Conservation (phyloP, 768 basidiomycete species). For the Rubroboletus satanas region DNA sequence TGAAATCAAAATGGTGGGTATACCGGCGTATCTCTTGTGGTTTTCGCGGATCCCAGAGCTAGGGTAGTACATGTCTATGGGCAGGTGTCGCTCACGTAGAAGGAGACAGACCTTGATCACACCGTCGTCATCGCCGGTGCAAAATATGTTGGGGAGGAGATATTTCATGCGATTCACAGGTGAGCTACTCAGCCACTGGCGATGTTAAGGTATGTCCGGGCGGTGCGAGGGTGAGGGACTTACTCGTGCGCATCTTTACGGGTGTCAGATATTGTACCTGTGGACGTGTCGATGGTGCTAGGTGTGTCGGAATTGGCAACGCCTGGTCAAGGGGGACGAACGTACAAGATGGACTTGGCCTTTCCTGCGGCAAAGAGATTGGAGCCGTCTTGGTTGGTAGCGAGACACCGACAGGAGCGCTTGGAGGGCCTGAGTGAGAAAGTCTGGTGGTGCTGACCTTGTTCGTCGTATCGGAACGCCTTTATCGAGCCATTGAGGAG, state of each 20-base stretch:
- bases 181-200: slow-evolving; percentile 47
- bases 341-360: slow-evolving; percentile 73
- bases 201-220: slow-evolving; percentile 25
- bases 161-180: slow-evolving; percentile 84
- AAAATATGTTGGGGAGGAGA: slow-evolving; percentile 65
- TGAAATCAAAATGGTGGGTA: slow-evolving; percentile 90
- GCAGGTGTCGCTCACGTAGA: neutral
- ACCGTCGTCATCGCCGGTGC: slow-evolving; percentile 92
- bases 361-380: slow-evolving; percentile 80
- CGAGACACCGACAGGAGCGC: slow-evolving; percentile 75
- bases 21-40: slow-evolving; percentile 61
- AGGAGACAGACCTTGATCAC: slow-evolving; percentile 70
- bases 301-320: slow-evolving; percentile 13
- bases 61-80: neutral
- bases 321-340: slow-evolving; percentile 10
- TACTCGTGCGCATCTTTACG: slow-evolving; percentile 62
- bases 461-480: slow-evolving; percentile 75
- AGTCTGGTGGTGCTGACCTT: slow-evolving; percentile 50
- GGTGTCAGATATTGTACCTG: slow-evolving; percentile 49
- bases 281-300: slow-evolving; percentile 66
- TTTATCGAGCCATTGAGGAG: slow-evolving; percentile 82
- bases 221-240: slow-evolving; percentile 28
- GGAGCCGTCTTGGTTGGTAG: slow-evolving; percentile 62
- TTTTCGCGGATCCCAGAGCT: slow-evolving; percentile 91
- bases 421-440: slow-evolving; percentile 76